phyloP scores from a whole-genome alignment of 768 basidiomycete species.

The Lactifluus rugatus region DNA sequence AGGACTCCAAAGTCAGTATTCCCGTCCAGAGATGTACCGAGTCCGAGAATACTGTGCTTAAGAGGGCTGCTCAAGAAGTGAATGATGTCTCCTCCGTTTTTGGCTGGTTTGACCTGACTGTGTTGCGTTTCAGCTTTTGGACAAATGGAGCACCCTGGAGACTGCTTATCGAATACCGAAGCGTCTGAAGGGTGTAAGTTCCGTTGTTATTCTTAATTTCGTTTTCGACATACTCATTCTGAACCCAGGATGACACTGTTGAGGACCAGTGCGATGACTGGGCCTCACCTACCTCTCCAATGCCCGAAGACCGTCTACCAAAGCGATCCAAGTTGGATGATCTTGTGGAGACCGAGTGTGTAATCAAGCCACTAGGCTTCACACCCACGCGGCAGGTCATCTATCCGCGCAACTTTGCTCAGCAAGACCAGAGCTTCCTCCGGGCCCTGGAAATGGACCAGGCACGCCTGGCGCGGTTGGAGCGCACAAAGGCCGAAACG shows the following conservation, averaged over 20 bases:
- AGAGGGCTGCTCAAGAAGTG: constrained; percentile 55
- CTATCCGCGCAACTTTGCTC: neutral
- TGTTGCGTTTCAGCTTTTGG: constrained; percentile 45
- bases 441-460: neutral
- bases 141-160: constrained; percentile 70
- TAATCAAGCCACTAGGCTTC: constrained; percentile 24
- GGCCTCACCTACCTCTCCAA: neutral
- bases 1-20: constrained; percentile 57
- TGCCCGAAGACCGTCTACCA: constrained; percentile 17
- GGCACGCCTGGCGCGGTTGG: constrained; percentile 7
- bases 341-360: constrained; percentile 10
- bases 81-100: neutral
- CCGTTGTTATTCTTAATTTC: neutral
- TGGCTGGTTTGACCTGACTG: neutral
- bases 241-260: constrained; percentile 23
- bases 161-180: constrained; percentile 85
- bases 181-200: constrained; percentile 37
- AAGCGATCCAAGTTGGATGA: constrained; percentile 21
- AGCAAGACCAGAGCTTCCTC: neutral
- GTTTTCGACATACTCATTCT: neutral
- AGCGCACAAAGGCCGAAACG: constrained; percentile 24
- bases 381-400: neutral
- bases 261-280: constrained; percentile 12
- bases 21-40: constrained; percentile 48
- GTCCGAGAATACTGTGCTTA: constrained; percentile 48